Evolutionary conservation across 116 monocot genomes (phyloP), one percentile per base, ranked within the genome.

Genomic region (Cymodocea nodosa): DNA sequence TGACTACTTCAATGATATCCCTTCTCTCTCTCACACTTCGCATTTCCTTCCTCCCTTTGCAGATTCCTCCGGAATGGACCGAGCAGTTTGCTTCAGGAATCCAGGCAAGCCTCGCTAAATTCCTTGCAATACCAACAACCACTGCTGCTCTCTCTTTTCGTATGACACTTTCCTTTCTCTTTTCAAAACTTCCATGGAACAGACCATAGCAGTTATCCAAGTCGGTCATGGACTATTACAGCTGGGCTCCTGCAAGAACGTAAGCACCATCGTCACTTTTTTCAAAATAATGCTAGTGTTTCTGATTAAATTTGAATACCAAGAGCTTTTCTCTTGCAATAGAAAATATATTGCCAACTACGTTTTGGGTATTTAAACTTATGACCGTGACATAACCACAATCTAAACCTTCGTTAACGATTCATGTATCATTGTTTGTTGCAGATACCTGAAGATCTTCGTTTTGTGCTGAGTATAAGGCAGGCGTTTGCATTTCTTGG

Each of bases 61-160:
- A 94, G 94, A 84, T 94, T 71, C 95, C 95, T 65, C 81, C 95
- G 15, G 95, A 95, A 59, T 94, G 94, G 94, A 90, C 90, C 60
- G 94, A 94, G 63, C 95, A 95, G 59, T 95, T 95, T 81, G 83
- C 82, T 25, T 90, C 83, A 35, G 95, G 95, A 55, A 90, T 95
- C 63, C 87, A 94, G 87, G 94, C 65, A 80, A 73, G 54, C 17
- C 0, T 15, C 30, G 15, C n/a, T n/a, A n/a, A 44, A 23, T 15
- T 49, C 50, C 50, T 63, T 0, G 11, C 19, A 4, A 59, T 59
- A n/a, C n/a, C n/a, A n/a, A n/a, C n/a, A n/a, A n/a, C n/a, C n/a
- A n/a, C n/a, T n/a, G n/a, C n/a, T n/a, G 19, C 24, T 19, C 50
- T 48, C 50, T 63, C 8, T n/a, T n/a, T n/a, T n/a, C n/a, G n/a